A percentile compares a stretch with the other conserved stretches of the same genome.
These are phyloP conservation scores for Sporothrix pseudoabietina DNA, from an alignment of 2,329 filamentous ascomycete species.

Conservation along the genomic window DNA sequence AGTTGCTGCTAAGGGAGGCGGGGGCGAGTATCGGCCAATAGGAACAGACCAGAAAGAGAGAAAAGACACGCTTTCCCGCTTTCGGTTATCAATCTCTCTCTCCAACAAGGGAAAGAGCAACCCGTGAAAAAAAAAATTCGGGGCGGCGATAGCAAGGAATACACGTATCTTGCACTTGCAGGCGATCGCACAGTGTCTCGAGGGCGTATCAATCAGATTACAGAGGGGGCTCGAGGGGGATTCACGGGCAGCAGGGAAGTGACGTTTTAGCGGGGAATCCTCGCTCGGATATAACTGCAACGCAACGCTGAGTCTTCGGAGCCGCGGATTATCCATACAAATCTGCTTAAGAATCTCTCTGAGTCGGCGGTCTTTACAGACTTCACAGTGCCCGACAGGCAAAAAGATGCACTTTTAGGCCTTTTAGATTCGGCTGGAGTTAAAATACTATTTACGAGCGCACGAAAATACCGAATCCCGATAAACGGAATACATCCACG, in stretches of 20 bases:
- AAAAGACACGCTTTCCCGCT: constrained; percentile 2
- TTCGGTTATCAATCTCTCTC: constrained; percentile 17
- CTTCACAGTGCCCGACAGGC: not conserved
- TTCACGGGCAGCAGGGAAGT: not conserved
- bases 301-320: constrained; percentile 32
- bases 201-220: constrained; percentile 24
- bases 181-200: not conserved
- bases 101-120: constrained; percentile 19
- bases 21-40: constrained; percentile 24
- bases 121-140: constrained; percentile 26
- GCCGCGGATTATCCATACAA: constrained; percentile 25
- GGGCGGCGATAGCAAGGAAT: constrained; percentile 28
- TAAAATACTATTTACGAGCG: not conserved
- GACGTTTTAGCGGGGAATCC: not conserved
- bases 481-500: not conserved
- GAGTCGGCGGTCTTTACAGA: not conserved
- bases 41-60: constrained; percentile 27
- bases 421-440: not conserved
- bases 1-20: not conserved
- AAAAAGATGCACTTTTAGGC: not conserved
- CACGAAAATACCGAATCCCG: constrained; percentile 12
- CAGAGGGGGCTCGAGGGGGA: constrained; percentile 22
- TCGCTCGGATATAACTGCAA: constrained; percentile 29
- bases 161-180: not conserved
- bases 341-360: not conserved